Evolutionary conservation across 176 grass and related monocot species (phyloP), one percentile per base, ranked within the genome.

Genomic region (Juncus inflexus): DNA sequence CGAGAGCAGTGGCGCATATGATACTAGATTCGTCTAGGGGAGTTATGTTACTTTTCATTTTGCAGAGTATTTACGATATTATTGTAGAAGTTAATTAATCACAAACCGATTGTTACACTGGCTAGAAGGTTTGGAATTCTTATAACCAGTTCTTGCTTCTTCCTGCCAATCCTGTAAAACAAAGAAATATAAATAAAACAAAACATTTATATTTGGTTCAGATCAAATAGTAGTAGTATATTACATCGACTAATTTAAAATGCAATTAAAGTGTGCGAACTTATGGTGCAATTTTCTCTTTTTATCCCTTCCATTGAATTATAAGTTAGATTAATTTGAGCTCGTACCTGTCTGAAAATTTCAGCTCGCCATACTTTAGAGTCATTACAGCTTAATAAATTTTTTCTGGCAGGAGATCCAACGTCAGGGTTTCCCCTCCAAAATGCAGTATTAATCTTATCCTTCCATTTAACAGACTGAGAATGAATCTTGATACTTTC

Each of bases 401-500:
- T 74, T 3, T 59, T 28, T 0, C 90, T 74, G 55, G 83, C 60
- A 6, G 86, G 79, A 49, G 86, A 89, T 4, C 75, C 76, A 52
- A 95, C 86, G 67, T 86, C 55, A 0, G 86, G 86, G 79, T 89
- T 95, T 3, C 90, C 90, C 74, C 85, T 83, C 90, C 90, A 86
- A 70, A 80, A 83, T 50, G 90, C 90, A 56, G 69, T 86, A 64
- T 78, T 60, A 9, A 35, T 52, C 40, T 75, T 50, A 19, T 81
- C 76, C 16, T 3, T 37, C 90, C 90, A 95, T 6, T 7, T 57
- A n/a, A 65, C 51, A 10, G 52, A 15, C 59, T 58, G 40, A 15
- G 90, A 77, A 5, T 82, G 82, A 1, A 4, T 7, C 74, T 73
- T 81, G 72, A 89, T 89, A 76, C 65, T 83, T 57, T 6, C 3